phyloP scores from a whole-genome alignment of 139 green algal genomes.

The Volvox reticuliferus region DNA sequence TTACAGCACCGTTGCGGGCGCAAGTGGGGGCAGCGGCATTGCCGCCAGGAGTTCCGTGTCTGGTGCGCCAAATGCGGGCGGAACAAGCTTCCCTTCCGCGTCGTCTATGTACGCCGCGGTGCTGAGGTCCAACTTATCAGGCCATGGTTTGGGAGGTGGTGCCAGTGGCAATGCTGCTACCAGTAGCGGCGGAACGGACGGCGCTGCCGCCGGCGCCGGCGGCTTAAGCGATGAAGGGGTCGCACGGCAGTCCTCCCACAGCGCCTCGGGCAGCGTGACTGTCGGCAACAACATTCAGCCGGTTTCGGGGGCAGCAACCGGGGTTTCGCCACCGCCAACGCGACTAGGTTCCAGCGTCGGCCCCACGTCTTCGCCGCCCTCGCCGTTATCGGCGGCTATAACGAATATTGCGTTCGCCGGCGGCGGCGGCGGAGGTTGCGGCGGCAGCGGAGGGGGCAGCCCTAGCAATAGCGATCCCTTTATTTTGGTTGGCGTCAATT shows the following conservation, averaged over 20 bases:
- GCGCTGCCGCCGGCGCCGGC: background rate
- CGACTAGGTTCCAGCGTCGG: background rate
- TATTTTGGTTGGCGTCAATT: background rate
- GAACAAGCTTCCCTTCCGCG: background rate
- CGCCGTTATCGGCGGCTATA: background rate
- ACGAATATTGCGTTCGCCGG: background rate
- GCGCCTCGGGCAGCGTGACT: background rate
- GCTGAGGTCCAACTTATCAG: conserved; percentile 19
- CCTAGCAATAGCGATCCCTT: background rate
- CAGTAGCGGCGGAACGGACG: background rate
- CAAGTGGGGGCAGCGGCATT: background rate
- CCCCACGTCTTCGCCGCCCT: background rate
- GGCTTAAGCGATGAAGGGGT: background rate
- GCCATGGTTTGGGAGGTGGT: background rate
- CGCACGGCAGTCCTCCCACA: background rate
- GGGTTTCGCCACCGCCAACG: background rate
- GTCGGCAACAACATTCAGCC: background rate
- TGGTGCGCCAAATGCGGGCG: background rate
- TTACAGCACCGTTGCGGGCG: background rate
- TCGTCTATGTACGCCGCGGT: conserved; percentile 38
- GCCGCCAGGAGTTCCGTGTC: background rate
- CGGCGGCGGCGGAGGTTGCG: background rate
- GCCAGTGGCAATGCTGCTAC: background rate
- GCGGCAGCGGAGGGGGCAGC: background rate
- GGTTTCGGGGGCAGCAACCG: too few relatives aligned